Evolutionary conservation across 2,329 filamentous ascomycete genomes (phyloP).

Genomic region (Nothomitra cinnamomea): DNA sequence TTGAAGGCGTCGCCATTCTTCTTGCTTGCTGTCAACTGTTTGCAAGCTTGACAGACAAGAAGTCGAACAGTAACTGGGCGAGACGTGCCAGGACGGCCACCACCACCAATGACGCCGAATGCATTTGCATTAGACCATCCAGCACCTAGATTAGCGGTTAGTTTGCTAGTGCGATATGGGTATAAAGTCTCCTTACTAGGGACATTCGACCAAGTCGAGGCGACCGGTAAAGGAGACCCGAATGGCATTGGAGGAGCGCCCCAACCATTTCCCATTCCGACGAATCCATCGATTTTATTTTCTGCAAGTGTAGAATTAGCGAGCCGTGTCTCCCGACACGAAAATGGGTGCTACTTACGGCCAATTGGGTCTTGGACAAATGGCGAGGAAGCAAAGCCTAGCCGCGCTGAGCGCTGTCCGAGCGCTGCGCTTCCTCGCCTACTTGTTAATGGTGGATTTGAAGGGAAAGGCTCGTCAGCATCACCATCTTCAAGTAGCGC

Average conservation of each 20-base stretch:
- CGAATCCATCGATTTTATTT: constrained; percentile 1
- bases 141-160: constrained; percentile 19
- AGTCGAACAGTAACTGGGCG: constrained; percentile 53
- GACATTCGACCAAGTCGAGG: constrained; percentile 22
- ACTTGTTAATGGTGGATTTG: constrained; percentile 23
- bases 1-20: constrained; percentile 46
- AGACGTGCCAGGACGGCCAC: constrained; percentile 35
- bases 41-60: constrained; percentile 64
- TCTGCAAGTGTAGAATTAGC: constrained; percentile 10
- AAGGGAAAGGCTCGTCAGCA: constrained; percentile 45
- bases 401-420: constrained; percentile 26
- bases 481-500: constrained; percentile 57
- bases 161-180: constrained; percentile 10
- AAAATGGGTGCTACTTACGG: constrained; percentile 18
- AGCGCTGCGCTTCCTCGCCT: constrained; percentile 36
- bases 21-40: constrained; percentile 33
- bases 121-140: constrained; percentile 28
- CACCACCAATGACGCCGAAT: constrained; percentile 30
- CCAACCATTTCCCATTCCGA: constrained; percentile 14
- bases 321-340: constrained; percentile 4
- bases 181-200: constrained; percentile 17
- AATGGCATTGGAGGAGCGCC: constrained; percentile 21
- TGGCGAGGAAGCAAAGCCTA: constrained; percentile 24
- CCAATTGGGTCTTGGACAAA: constrained; percentile 27
- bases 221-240: constrained; percentile 21